Conservation (phyloP, 352 stramenopile genomes). For the Phytopythium montanum region DNA sequence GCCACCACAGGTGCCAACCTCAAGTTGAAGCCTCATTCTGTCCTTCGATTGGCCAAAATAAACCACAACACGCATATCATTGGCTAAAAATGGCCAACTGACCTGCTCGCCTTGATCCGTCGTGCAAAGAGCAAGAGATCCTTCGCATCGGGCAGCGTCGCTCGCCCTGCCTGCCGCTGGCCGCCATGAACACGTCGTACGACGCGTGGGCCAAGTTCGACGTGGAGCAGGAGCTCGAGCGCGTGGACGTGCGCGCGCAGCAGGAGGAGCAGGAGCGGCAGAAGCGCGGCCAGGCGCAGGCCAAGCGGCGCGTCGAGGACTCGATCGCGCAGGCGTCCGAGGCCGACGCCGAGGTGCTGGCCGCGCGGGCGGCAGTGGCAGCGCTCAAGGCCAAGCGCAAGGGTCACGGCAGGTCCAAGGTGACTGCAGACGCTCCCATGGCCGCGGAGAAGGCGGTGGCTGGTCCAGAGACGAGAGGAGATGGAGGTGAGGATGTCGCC, state of each 20-base stretch:
- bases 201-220: constrained; percentile 60
- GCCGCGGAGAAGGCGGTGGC: neutral
- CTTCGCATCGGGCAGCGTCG: neutral
- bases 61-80: neutral
- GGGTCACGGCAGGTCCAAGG: neutral
- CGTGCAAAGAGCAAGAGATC: neutral
- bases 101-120: neutral
- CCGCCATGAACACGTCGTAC: constrained; percentile 45
- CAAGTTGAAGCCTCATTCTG: neutral
- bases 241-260: constrained; percentile 38
- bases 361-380: constrained; percentile 59
- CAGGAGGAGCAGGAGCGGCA: constrained; percentile 28
- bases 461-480: neutral
- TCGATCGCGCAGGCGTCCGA: constrained; percentile 33
- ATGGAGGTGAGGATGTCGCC: neutral
- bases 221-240: constrained; percentile 60
- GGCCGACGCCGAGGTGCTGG: constrained; percentile 55
- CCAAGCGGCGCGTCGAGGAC: constrained; percentile 51
- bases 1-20: neutral
- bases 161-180: neutral
- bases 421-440: too few relatives aligned
- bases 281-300: constrained; percentile 26
- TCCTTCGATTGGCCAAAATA: neutral
- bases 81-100: neutral
- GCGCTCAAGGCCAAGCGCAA: constrained; percentile 54